Percentiles rank a stretch among this genome's conserved stretches.
These are phyloP conservation scores for Lichenothelia convexa DNA, from an alignment of 495 filamentous ascomycete species.

Conservation along the genomic window DNA sequence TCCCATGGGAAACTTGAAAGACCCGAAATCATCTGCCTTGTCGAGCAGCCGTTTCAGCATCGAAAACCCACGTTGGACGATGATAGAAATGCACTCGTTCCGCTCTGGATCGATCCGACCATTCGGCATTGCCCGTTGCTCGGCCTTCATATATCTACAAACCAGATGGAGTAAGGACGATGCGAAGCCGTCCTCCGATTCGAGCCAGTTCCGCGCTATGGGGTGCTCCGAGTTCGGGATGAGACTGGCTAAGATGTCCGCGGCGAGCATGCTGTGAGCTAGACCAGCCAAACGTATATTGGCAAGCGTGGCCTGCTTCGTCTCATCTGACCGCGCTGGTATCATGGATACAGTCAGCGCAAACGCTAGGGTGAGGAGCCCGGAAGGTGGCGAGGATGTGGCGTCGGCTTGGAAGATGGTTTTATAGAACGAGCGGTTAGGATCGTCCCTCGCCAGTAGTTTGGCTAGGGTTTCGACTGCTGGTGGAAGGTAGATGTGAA, in stretches of 20 bases:
- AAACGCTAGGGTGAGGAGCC: slow-evolving; percentile 77
- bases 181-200: slow-evolving; percentile 70
- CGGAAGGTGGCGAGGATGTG: slow-evolving; percentile 40
- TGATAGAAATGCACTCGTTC: slow-evolving; percentile 16
- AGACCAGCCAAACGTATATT: slow-evolving; percentile 48
- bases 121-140: slow-evolving; percentile 18
- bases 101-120: slow-evolving; percentile 7
- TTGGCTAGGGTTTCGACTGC: slow-evolving; percentile 86
- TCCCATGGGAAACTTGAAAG: slow-evolving; percentile 8
- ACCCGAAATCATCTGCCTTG: slow-evolving; percentile 18
- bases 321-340: slow-evolving; percentile 37
- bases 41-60: slow-evolving; percentile 39
- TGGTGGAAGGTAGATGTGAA: slow-evolving; percentile 76
- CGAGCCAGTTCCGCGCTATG: slow-evolving; percentile 67
- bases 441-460: slow-evolving; percentile 79
- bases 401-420: slow-evolving; percentile 61
- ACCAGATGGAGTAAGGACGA: slow-evolving; percentile 57
- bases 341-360: slow-evolving; percentile 71
- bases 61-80: slow-evolving; percentile 29
- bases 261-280: slow-evolving; percentile 80
- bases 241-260: slow-evolving; percentile 67
- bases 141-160: slow-evolving; percentile 41
- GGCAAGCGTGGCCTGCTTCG: slow-evolving; percentile 17
- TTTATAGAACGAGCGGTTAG: slow-evolving; percentile 68
- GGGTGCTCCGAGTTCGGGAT: slow-evolving; percentile 48